These are phyloP conservation scores for Ophiobolus disseminans DNA, from an alignment of 2,329 filamentous ascomycete genomes.

Conservation along the genomic window DNA sequence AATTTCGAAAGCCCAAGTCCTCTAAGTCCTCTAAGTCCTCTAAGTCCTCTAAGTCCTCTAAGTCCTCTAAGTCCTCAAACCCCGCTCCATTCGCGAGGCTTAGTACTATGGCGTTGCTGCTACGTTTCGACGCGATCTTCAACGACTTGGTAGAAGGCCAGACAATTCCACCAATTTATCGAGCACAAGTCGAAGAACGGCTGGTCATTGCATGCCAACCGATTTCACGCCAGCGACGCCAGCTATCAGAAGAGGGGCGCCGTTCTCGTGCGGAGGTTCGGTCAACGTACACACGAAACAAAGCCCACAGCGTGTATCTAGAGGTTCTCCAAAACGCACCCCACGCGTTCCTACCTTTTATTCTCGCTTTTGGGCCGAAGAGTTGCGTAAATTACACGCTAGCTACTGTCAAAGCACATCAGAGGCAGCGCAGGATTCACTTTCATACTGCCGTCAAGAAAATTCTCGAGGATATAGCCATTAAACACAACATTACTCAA, in stretches of 20 bases:
- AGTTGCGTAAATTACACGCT: background rate
- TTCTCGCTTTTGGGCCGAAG: background rate
- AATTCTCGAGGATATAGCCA: background rate
- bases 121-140: background rate
- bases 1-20: no score
- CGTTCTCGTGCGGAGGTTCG: background rate
- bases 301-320: background rate
- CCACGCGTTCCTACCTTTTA: background rate
- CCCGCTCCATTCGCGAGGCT: no score
- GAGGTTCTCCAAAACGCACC: background rate
- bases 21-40: no score
- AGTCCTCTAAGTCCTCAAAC: no score
- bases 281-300: background rate
- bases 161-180: background rate
- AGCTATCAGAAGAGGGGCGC: no score
- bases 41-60: no score
- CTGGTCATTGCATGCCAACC: background rate
- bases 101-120: background rate
- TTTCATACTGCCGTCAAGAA: background rate
- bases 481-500: background rate
- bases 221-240: background rate
- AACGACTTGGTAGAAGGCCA: background rate
- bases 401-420: background rate
- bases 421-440: background rate
- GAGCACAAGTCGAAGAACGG: background rate